These are phyloP conservation scores for Symbiodinium pilosum DNA, from an alignment of 73 alveolate genomes.

Conservation along the genomic window DNA sequence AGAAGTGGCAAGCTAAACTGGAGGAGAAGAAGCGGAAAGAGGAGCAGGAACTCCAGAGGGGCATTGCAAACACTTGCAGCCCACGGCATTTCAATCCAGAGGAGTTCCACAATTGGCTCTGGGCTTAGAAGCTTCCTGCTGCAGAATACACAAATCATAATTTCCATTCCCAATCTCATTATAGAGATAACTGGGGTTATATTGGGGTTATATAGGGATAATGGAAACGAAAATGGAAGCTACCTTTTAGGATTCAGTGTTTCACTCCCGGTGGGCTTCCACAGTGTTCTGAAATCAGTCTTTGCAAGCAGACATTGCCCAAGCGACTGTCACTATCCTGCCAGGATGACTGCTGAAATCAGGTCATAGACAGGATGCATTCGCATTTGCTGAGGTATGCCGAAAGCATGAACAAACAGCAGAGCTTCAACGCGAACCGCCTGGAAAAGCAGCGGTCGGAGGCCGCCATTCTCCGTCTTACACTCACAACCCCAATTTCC, in stretches of 20 bases:
- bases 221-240: too few relatives aligned
- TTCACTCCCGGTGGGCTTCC: too few relatives aligned
- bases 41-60: conserved; percentile 52
- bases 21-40: conserved; percentile 81
- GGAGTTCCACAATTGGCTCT: conserved; percentile 53
- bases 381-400: conserved; percentile 2
- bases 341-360: too few relatives aligned
- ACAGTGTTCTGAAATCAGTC: too few relatives aligned
- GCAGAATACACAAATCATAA: neutral
- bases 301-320: too few relatives aligned
- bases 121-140: neutral
- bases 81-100: conserved; percentile 53
- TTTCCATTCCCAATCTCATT: neutral
- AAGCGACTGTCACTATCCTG: too few relatives aligned
- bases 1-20: conserved; percentile 55
- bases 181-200: neutral
- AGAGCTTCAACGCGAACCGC: neutral
- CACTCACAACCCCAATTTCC: too few relatives aligned
- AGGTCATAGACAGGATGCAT: neutral
- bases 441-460: conserved; percentile 57
- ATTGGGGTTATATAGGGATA: too few relatives aligned
- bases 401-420: conserved; percentile 69
- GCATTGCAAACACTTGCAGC: conserved; percentile 74
- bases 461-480: too few relatives aligned
- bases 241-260: too few relatives aligned